Base-by-base conservation (phyloP, 2,329 filamentous ascomycete species). In the Cladosporium sp. region DNA sequence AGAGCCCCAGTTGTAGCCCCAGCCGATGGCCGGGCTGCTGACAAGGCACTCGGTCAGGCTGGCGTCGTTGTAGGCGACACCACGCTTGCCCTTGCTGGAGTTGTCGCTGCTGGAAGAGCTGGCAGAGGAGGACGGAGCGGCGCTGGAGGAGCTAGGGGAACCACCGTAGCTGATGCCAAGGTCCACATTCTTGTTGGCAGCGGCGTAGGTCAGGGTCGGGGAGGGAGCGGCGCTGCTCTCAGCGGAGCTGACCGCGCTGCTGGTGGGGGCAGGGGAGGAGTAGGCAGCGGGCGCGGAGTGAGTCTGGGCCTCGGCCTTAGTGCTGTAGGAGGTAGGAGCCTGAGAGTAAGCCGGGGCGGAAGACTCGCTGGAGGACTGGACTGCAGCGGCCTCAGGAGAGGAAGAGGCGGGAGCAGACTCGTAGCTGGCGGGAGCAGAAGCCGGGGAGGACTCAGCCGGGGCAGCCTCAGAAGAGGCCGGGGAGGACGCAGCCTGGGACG, bases 1-100 rank as follows among this genome's bases (percentile, higher is more conserved):
- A 43, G 76, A 75, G 42, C 71, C 82, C 85, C 85, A 89, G 78
- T 87, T 87, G 77, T 86, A 86, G 44, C 71, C 77, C 81, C 84
- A 88, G 38, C 70, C 69, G 63, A 80, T 75, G 54, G 77, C 65
- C 38, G 69, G 68, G 46, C 67, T 65, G 43, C 59, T 61, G 43
- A 70, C 63, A 66, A 87, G 83, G 57, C 69, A 61, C 51, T 73
- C 69, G 66, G 78, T 76, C 34, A 85, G 72, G 28, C 59, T 61
- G 52, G 75, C 75, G 32, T 80, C 72, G 69, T 87, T 87, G 78
- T 84, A 89, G 46, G 80, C 80, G 46, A 87, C 69, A 69, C 85
- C 85, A 66, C 84, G 83, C 80, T 86, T 85, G 61, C 68, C 66
- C 49, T 65, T 66, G 22, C 61, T 65, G 62, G 53, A 44, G 53